Base-by-base conservation (phyloP, 176 grass and related monocot species). In the Elaeis guineensis region DNA sequence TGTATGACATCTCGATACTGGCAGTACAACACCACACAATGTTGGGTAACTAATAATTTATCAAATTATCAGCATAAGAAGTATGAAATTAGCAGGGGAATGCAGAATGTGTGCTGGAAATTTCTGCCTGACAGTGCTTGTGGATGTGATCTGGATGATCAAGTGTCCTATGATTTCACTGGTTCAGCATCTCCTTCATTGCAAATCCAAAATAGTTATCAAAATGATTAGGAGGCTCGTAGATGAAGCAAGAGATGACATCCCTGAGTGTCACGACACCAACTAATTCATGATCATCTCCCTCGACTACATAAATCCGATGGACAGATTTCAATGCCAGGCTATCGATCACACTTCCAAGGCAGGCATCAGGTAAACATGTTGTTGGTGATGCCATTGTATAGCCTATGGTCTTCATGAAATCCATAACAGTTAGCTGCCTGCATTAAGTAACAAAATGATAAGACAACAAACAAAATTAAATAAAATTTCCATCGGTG, bases 171-270 rank as follows among this genome's bases (percentile, higher is more conserved):
- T 2, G 35, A 44, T 2, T 44, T 44, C 35, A 44, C 9, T 44
- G 35, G 35, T 44, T 44, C 35, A 44, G 9, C 35, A 44, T 44
- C 20, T 63, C 65, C 57, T 80, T 49, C 3, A 80, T 17, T 3
- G 63, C 60, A 44, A 17, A 66, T 53, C 77, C 72, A 19, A 80
- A 64, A 52, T 66, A 65, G 52, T 49, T 79, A 58, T 92, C 81
- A 1, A 89, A 82, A 60, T 78, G 87, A 70, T 78, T 76, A 4
- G 71, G 81, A 6, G 84, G 93, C 57, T 97, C 93, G 0, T 79
- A 58, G 39, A 97, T 80, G 64, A 92, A 97, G 59, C 93, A 97
- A 21, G 93, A 89, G 54, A 97, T 97, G 61, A 97, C 89, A 25
- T 97, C 93, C 2, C 93, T 83, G 0, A 98, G 65, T 19, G 87